Conservation (phyloP, 169 alveolate species). For the Eimeria acervulina region DNA sequence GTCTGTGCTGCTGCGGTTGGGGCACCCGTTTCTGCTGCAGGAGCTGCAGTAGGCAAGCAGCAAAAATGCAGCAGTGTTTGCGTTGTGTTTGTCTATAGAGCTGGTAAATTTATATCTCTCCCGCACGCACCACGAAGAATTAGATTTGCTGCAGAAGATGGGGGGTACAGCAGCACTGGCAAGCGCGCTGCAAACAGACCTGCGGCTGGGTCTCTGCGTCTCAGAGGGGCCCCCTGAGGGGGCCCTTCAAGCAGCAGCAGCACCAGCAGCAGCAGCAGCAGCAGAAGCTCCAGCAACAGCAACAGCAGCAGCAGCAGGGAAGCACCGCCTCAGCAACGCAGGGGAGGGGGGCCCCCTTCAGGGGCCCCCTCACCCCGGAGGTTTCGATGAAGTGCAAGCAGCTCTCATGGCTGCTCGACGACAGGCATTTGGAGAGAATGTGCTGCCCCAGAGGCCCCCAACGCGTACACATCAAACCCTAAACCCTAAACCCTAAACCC, state of each 20-base stretch:
- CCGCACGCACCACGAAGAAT: neutral
- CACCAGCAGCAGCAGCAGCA: too few species aligned
- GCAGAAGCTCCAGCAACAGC: too few species aligned
- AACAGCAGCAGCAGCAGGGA: too few species aligned
- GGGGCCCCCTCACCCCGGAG: too few species aligned
- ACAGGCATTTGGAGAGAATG: slow-evolving; percentile 59
- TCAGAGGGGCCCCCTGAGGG: too few species aligned
- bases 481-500: neutral
- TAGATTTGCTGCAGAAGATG: neutral
- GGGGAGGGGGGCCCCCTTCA: too few species aligned
- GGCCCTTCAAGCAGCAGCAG: too few species aligned
- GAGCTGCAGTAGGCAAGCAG: neutral
- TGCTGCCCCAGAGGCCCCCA: slow-evolving; percentile 59
- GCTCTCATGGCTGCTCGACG: neutral
- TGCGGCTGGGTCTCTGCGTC: slow-evolving; percentile 28
- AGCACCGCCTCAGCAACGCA: too few species aligned
- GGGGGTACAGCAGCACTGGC: slow-evolving; percentile 20
- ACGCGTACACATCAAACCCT: slow-evolving; percentile 29
- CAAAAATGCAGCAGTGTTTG: neutral
- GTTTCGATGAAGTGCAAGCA: neutral
- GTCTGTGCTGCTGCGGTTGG: neutral
- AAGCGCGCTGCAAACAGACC: slow-evolving; percentile 3
- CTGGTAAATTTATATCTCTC: slow-evolving; percentile 7
- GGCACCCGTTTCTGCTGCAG: neutral
- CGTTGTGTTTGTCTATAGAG: neutral